Evolutionary conservation across 2,329 filamentous ascomycete species (phyloP).

Genomic region (Lachnellula willkommii): DNA sequence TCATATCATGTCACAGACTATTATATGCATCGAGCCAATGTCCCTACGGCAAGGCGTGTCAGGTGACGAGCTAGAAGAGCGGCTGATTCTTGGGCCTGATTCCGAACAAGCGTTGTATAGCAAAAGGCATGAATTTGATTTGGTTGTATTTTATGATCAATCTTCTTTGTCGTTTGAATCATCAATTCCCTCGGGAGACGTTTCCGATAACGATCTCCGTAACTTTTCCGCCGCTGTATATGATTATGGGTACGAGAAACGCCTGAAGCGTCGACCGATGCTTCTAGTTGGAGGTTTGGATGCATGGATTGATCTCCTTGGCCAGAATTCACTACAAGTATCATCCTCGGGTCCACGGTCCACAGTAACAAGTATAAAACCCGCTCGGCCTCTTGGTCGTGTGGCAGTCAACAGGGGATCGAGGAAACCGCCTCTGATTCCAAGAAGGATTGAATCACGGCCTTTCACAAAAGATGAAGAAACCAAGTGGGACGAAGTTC

Average conservation of each 20-base stretch:
- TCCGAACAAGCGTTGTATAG: constrained; percentile 72
- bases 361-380: constrained; percentile 22
- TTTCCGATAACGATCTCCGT: constrained; percentile 53
- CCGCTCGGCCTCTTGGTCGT: constrained; percentile 45
- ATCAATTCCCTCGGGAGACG: constrained; percentile 37
- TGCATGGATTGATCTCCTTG: constrained; percentile 82
- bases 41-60: constrained; percentile 63
- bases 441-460: constrained; percentile 46
- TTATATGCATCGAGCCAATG: constrained; percentile 87
- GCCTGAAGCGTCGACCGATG: constrained; percentile 66
- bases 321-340: constrained; percentile 45
- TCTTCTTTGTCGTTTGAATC: constrained; percentile 38
- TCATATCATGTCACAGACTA: constrained; percentile 76
- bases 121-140: constrained; percentile 68
- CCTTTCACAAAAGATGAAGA: constrained; percentile 78
- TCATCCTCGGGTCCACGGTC: constrained; percentile 45
- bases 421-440: constrained; percentile 18
- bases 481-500: constrained; percentile 70
- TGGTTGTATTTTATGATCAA: constrained; percentile 89
- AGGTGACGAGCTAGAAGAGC: constrained; percentile 57
- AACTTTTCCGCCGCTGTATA: constrained; percentile 74
- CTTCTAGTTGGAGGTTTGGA: constrained; percentile 77
- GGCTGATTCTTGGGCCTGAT: constrained; percentile 65
- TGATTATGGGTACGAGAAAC: constrained; percentile 76
- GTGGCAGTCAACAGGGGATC: constrained; percentile 41